A percentile compares a stretch with the other conserved stretches of the same genome.
These are phyloP conservation scores for Trypanosoma caninum DNA, from an alignment of 208 protist genomes.

Conservation along the genomic window DNA sequence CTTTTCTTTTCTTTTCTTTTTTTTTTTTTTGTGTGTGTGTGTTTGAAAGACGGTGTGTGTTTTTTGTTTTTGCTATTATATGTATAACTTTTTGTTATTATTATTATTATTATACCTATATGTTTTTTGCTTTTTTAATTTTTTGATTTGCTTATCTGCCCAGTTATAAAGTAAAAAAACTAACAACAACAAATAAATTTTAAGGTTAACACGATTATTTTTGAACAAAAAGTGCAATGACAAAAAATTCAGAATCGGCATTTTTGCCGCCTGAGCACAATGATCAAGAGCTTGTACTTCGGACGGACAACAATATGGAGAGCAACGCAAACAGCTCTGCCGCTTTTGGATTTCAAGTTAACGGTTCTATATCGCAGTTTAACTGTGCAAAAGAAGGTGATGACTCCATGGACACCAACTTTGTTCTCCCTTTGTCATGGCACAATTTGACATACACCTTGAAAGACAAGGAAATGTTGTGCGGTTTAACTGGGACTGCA, in stretches of 20 bases:
- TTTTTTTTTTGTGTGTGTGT: slow-evolving; percentile 3
- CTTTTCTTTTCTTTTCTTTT: slow-evolving; percentile 7
- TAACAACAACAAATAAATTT: not conserved
- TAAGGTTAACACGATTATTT: not conserved
- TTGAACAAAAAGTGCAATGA: slow-evolving; percentile 1
- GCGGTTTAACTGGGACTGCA: slow-evolving; percentile 64
- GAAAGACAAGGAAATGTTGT: slow-evolving; percentile 46
- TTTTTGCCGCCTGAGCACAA: not conserved
- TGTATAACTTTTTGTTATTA: not conserved
- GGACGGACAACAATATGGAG: not conserved
- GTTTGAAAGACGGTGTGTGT: slow-evolving; percentile 1
- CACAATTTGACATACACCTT: slow-evolving; percentile 62
- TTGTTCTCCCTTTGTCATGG: slow-evolving; percentile 70
- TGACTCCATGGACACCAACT: slow-evolving; percentile 25
- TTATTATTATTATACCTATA: no score
- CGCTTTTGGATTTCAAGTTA: slow-evolving; percentile 25
- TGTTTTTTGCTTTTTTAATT: no score
- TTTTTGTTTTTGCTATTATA: not conserved
- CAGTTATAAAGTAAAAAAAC: not conserved
- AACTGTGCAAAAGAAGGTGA: slow-evolving; percentile 25
- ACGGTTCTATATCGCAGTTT: slow-evolving; percentile 53
- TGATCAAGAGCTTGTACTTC: not conserved
- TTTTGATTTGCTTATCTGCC: no score
- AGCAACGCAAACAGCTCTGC: not conserved
- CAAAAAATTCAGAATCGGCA: not conserved